Evolutionary conservation across 495 filamentous ascomycete species (phyloP), one percentile per base, ranked within the genome.

Genomic region (Penicillium malachiteum): DNA sequence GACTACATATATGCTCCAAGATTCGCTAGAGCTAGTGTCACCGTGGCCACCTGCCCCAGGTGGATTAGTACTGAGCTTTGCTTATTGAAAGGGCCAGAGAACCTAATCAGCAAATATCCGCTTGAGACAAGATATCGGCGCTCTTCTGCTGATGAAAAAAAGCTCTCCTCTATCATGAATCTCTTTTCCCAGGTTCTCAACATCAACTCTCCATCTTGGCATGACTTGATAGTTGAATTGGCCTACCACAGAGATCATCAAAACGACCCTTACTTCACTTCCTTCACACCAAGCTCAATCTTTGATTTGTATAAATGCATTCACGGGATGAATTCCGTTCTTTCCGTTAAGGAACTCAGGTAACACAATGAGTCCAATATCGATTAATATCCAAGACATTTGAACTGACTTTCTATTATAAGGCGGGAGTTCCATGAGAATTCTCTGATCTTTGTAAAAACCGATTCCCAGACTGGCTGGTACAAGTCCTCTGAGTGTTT

Each of bases 401-500:
- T 4, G 21, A 37, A 37, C 34, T 37, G 34, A 37, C 12, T 10
- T 10, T 37, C 34, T 13, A 13, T 37, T 26, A 9, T 13, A 1
- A 37, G 34, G 34, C 34, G 34, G 9, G 34, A 37, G 5, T 37
- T 37, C 12, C 34, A 5, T 13, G 42, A 45, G 16, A 45, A 45
- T 17, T 6, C 11, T 18, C 17, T 37, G 26, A 26, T 21, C 3
- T 45, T 18, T 21, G 16, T 2, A 13, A 34, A 53, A n/a, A 57
- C 45, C 9, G 16, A 39, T 8, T 16, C 44, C 4, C 21, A 26
- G 2, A 26, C 21, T 35, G 44, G 52, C 21, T 78, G 76, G 76
- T 38, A 65, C 55, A 65, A 53, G 11, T 39, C 59, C 9, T 67
- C 66, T 1, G 48, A 69, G 41, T 77, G 73, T 54, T 50, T 79